These are phyloP conservation scores for Rhizodiscina lignyota DNA, from an alignment of 495 filamentous ascomycete species.

Conservation along the genomic window DNA sequence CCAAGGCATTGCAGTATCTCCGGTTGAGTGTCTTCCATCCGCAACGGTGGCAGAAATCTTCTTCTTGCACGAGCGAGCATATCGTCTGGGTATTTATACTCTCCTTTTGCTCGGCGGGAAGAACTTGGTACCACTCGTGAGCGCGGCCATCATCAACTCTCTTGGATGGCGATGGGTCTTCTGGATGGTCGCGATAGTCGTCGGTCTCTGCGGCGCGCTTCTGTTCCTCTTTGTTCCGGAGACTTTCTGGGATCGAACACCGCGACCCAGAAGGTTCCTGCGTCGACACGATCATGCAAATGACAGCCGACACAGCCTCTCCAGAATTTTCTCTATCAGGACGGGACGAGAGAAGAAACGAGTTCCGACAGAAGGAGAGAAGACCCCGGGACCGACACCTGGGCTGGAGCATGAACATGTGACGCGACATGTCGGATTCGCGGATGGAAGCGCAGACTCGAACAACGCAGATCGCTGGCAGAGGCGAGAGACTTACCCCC, in stretches of 20 bases:
- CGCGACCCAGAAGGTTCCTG: constrained; percentile 44
- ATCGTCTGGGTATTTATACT: constrained; percentile 91
- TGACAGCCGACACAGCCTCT: constrained; percentile 2
- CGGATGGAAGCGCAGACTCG: neutral
- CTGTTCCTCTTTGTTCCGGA: constrained; percentile 90
- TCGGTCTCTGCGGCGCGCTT: constrained; percentile 53
- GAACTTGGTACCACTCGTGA: constrained; percentile 77
- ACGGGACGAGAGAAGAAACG: neutral
- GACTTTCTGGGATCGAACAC: constrained; percentile 89
- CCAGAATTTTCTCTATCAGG: neutral
- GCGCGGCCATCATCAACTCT: constrained; percentile 66
- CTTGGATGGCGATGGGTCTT: constrained; percentile 87
- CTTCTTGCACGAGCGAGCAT: constrained; percentile 88
- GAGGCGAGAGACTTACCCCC: too few species aligned
- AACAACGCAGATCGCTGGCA: neutral
- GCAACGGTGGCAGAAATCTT: constrained; percentile 95
- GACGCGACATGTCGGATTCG: neutral
- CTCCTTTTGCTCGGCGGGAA: constrained; percentile 80
- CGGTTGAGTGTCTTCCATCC: constrained; percentile 87
- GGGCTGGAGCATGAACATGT: too few species aligned
- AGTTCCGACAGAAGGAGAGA: neutral
- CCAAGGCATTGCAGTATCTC: constrained; percentile 73
- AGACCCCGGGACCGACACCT: neutral
- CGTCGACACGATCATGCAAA: too few species aligned
- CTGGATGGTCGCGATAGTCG: constrained; percentile 78